phyloP scores from a whole-genome alignment of 441 rosid species.

The Capsella rubella region DNA sequence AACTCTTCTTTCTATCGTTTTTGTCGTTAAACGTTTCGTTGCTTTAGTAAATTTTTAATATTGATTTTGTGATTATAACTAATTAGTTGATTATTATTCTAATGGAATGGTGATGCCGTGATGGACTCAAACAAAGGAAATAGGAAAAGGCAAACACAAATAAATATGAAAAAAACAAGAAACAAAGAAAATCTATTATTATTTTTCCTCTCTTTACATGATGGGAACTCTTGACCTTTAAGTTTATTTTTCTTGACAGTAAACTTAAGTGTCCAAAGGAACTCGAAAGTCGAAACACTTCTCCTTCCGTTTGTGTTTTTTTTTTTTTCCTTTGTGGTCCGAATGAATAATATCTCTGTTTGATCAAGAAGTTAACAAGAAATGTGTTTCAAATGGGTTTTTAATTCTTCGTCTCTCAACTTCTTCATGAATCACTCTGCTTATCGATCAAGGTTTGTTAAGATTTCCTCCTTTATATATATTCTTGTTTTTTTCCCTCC shows the following conservation, averaged over 20 bases:
- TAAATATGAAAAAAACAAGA: background rate
- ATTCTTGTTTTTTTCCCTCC: background rate
- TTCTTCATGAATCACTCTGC: constrained; percentile 23
- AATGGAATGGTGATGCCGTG: constrained; percentile 5
- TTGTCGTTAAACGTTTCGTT: constrained; percentile 39
- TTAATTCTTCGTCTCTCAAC: constrained; percentile 16
- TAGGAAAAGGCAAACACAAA: background rate
- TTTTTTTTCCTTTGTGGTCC: constrained; percentile 17
- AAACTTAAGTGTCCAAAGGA: constrained; percentile 20
- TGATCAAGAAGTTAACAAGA: background rate
- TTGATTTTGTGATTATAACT: background rate
- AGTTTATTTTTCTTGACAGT: constrained; percentile 8
- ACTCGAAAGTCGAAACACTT: constrained; percentile 24
- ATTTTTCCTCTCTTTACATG: constrained; percentile 32
- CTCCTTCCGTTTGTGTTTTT: constrained; percentile 22
- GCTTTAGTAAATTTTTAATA: constrained; percentile 11
- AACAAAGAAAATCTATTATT: constrained; percentile 1
- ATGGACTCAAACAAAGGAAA: constrained; percentile 29
- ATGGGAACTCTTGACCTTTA: constrained; percentile 44
- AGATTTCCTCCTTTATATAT: background rate
- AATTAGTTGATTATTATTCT: constrained; percentile 13
- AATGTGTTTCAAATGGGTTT: background rate
- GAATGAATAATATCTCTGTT: constrained; percentile 25
- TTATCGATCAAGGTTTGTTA: constrained; percentile 22
- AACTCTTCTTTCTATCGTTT: constrained; percentile 1